Evolutionary conservation across 1,284 basidiomycete genomes (phyloP), one percentile per base, ranked within the genome.

Genomic region (Marasmius oreades): DNA sequence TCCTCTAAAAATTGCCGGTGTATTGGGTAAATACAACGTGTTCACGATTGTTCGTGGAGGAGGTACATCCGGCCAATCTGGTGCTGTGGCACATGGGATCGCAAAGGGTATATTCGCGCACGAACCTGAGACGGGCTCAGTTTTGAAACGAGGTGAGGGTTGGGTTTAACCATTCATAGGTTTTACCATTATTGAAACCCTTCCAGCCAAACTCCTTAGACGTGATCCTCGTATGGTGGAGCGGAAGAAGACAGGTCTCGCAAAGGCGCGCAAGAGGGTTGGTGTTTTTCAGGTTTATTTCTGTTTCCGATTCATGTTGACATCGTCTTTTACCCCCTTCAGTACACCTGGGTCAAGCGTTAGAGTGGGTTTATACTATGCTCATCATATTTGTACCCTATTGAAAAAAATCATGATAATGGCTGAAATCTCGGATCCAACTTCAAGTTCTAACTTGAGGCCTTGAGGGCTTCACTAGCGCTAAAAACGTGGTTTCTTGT

Each of bases 161-260:
- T 4, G 51, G 54, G 11, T 24, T 42, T 43, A 26, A n/a, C 59
- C 20, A 42, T 11, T n/a, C 16, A 24, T 37, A 48, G 11, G 51
- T 42, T 7, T 50, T 57, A 55, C 47, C 45, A 28, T 59, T 28
- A 61, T 44, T 57, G 16, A 55, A 31, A 31, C 28, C 5, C 5
- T 51, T 59, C 0, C 70, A 95, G 95, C 93, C 61, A 90, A 93
- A 75, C 77, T 96, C 37, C 74, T 95, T 59, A 86, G 86, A 71
- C 87, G 96, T 67, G 96, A 99, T 77, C 92, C 94, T 47, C 90
- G 96, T 73, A 93, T 95, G 89, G 95, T 98, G 31, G 96, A 99
- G 77, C 84, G 96, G 64, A 99, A 99, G 77, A 98, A 98, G 81
- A 94, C 96, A 7, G 92, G 92, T 59, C 72, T 86, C 63, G 85